Percentiles rank a stretch among this genome's conserved stretches.
phyloP scores from a whole-genome alignment of 202 grass and related monocot species.

The Carex arenaria region DNA sequence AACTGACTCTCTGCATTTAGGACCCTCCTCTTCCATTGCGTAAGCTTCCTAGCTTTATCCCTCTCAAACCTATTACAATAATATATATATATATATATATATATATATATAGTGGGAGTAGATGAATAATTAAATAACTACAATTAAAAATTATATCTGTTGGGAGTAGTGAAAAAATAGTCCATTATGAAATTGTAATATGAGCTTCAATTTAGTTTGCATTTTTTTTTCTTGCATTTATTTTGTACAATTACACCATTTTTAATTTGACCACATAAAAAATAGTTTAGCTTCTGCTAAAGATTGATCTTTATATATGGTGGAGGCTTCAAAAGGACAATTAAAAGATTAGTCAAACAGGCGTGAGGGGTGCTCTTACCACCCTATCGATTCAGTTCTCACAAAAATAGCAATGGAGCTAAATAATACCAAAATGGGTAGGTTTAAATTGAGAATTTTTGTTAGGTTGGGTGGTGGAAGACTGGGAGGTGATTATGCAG shows the following conservation, averaged over 20 bases:
- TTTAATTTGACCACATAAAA: neutral
- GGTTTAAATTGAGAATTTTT: neutral
- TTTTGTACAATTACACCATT: neutral
- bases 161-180: neutral
- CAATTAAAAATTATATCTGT: neutral
- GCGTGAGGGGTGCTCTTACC: neutral
- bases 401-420: neutral
- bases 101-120: neutral
- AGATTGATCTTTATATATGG: neutral
- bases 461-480: neutral
- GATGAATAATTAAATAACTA: neutral
- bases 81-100: neutral
- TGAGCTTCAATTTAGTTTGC: neutral
- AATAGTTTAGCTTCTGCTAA: neutral
- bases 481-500: neutral
- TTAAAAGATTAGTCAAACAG: neutral
- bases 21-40: slow-evolving; percentile 38
- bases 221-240: neutral
- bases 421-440: neutral
- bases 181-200: neutral
- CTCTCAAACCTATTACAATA: slow-evolving; percentile 56
- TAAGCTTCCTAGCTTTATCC: slow-evolving; percentile 50
- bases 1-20: slow-evolving; percentile 54
- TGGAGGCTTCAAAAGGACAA: neutral
- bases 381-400: neutral